A percentile compares a stretch with the other conserved stretches of the same genome.
Evolutionary conservation across 2,329 filamentous ascomycete genomes (phyloP).

Genomic region (Zalaria obscura): DNA sequence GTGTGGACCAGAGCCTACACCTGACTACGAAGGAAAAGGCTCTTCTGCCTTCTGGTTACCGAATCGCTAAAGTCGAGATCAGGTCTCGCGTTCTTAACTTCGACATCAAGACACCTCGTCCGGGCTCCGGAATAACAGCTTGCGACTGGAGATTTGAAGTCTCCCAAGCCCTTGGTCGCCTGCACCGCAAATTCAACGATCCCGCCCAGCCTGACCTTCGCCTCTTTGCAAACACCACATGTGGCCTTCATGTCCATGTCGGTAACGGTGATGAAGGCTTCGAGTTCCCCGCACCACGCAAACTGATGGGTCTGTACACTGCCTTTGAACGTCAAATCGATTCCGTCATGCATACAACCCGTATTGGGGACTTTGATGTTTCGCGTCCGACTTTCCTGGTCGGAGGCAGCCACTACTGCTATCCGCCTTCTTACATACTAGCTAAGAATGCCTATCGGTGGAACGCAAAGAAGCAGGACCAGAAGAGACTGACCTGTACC

Average conservation of each 20-base stretch:
- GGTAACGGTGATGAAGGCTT: conserved; percentile 1
- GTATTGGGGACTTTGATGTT: neutral
- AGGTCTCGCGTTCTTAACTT: neutral
- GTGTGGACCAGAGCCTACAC: too few relatives aligned
- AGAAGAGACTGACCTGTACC: too few relatives aligned
- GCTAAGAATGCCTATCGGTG: neutral
- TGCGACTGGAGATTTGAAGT: neutral
- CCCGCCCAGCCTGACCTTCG: neutral
- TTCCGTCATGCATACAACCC: neutral
- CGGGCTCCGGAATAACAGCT: neutral
- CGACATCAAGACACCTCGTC: neutral
- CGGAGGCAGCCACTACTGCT: neutral
- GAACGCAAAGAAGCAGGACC: too few relatives aligned
- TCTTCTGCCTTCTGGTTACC: too few relatives aligned
- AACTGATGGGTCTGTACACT: conserved; percentile 1
- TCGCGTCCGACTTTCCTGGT: neutral
- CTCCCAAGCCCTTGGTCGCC: neutral
- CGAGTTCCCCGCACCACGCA: neutral
- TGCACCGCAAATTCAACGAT: neutral
- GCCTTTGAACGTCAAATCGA: conserved; percentile 3
- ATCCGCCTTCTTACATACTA: neutral
- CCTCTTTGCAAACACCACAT: neutral
- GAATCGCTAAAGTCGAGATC: neutral
- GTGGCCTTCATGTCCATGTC: neutral
- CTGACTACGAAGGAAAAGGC: too few relatives aligned